phyloP scores from a whole-genome alignment of 108 stramenopile genomes.

The Schizochytrium sp. region DNA sequence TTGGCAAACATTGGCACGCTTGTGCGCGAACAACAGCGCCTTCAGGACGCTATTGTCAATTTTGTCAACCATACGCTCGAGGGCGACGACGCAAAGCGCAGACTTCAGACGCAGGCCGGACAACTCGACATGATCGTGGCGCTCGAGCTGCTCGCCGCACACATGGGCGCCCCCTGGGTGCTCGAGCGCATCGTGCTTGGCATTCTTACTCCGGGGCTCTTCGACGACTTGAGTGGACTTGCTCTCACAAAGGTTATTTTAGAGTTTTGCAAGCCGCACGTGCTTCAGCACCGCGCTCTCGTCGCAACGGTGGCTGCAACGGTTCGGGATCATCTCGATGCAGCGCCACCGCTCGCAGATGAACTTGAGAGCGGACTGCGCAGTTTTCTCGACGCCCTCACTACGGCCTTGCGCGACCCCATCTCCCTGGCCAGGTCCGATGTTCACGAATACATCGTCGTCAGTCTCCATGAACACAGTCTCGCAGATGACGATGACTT shows the following conservation, averaged over 20 bases:
- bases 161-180: background rate
- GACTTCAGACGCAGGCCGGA: background rate
- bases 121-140: background rate
- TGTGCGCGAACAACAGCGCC: background rate
- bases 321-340: too few relatives aligned
- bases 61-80: background rate
- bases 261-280: background rate
- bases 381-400: too few relatives aligned
- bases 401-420: too few relatives aligned
- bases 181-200: background rate
- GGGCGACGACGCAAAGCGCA: background rate
- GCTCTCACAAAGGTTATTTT: background rate
- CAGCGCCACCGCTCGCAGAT: too few relatives aligned
- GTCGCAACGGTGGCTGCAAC: background rate
- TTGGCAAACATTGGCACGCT: background rate
- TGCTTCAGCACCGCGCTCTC: background rate
- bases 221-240: background rate
- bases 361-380: too few relatives aligned
- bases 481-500: too few relatives aligned
- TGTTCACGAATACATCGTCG: too few relatives aligned
- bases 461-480: too few relatives aligned
- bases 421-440: too few relatives aligned
- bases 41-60: background rate
- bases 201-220: background rate
- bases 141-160: background rate